Evolutionary conservation across 2,329 filamentous ascomycete genomes (phyloP).

Genomic region (Chalaropsis thielavioides): DNA sequence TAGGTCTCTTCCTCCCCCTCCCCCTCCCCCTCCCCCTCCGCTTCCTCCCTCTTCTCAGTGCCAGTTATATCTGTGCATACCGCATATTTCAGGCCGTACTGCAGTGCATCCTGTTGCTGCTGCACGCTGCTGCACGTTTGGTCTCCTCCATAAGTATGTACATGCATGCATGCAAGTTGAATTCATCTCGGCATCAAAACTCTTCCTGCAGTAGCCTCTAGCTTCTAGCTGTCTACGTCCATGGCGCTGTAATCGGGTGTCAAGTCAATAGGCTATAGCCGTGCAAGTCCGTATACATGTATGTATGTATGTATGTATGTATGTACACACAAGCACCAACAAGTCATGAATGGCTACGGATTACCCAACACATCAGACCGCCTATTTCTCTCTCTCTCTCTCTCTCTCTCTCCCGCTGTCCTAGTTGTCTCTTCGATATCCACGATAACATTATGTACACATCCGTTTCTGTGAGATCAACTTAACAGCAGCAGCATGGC

Average conservation of each 20-base stretch:
- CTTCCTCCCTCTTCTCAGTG: background rate
- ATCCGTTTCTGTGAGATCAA: background rate
- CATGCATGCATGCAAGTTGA: background rate
- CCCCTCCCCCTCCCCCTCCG: background rate
- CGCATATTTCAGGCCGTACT: slow-evolving; percentile 3
- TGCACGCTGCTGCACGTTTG: background rate
- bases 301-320: too few species aligned
- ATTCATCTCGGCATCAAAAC: background rate
- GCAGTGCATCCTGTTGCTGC: background rate
- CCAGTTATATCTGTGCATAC: background rate
- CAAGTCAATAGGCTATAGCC: too few species aligned
- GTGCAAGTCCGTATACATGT: too few species aligned
- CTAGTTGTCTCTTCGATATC: background rate
- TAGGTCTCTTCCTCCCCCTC: background rate
- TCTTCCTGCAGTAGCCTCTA: background rate
- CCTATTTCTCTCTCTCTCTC: background rate
- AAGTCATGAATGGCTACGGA: background rate
- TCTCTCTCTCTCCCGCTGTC: background rate
- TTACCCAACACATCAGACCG: background rate
- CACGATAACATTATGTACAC: background rate
- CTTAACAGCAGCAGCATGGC: background rate
- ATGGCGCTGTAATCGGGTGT: too few species aligned
- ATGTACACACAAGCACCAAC: too few species aligned
- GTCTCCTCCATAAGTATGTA: background rate
- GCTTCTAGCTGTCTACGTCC: too few species aligned